Conservation (phyloP, 768 basidiomycete genomes). For the Pluteus cervinus region DNA sequence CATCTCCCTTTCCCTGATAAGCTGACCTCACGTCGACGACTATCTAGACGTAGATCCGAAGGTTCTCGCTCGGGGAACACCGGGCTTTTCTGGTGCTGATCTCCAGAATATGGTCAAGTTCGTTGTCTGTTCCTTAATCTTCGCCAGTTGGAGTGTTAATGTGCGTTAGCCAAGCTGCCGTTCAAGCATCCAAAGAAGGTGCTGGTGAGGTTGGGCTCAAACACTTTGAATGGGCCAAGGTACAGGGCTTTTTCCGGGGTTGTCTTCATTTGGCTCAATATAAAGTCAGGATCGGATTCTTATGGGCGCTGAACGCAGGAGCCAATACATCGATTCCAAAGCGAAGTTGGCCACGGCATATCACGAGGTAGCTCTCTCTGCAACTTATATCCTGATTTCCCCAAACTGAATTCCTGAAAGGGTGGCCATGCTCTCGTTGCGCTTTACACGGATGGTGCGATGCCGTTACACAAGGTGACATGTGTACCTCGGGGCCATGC, state of each 20-base stretch:
- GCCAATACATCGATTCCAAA: slow-evolving; percentile 82
- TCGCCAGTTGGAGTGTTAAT: slow-evolving; percentile 6
- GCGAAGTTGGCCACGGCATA: slow-evolving; percentile 89
- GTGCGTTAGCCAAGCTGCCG: slow-evolving; percentile 70
- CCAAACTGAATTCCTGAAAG: slow-evolving; percentile 26
- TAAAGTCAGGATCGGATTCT: slow-evolving; percentile 74
- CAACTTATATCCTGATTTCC: slow-evolving; percentile 5
- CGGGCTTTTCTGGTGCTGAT: slow-evolving; percentile 97
- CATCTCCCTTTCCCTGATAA: slow-evolving; percentile 7
- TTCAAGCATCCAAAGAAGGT: slow-evolving; percentile 86
- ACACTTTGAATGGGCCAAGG: slow-evolving; percentile 99
- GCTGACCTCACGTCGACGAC: slow-evolving; percentile 9
- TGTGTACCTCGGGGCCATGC: slow-evolving; percentile 95
- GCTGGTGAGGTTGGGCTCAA: slow-evolving; percentile 63
- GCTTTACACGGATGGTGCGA: slow-evolving; percentile 89
- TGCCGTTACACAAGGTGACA: slow-evolving; percentile 97
- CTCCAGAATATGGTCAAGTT: slow-evolving; percentile 96
- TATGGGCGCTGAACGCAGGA: slow-evolving; percentile 95
- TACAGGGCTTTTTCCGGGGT: slow-evolving; percentile 19
- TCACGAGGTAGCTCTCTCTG: slow-evolving; percentile 64
- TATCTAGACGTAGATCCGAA: slow-evolving; percentile 74
- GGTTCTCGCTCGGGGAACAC: slow-evolving; percentile 87
- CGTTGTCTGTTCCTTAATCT: slow-evolving; percentile 19
- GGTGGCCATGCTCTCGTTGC: slow-evolving; percentile 95
- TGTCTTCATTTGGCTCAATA: background rate